Evolutionary conservation across 1,284 basidiomycete genomes (phyloP), one percentile per base, ranked within the genome.

Genomic region (Ceratobasidium papillatum): DNA sequence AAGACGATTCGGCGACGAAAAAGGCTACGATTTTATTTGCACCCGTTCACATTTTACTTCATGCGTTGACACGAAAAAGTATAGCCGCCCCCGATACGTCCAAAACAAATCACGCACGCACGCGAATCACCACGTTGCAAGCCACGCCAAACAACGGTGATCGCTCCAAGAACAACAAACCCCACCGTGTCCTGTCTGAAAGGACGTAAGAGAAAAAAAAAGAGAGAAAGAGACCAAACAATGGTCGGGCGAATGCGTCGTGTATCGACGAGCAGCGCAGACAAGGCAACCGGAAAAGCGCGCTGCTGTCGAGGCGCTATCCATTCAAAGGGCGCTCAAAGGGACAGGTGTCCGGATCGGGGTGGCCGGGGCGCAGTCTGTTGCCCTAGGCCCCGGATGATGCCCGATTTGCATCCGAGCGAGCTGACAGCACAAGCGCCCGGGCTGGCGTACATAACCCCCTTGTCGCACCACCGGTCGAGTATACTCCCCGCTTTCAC

Each of bases 111-210:
- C 25, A 34, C 49, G 45, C 45, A 41, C 38, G 47, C 45, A 54
- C 51, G 30, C 49, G 43, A 52, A 68, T 68, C 65, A 68, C 49
- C 65, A 68, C 65, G 65, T 68, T 68, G 65, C 38, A 49, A 30
- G 51, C 59, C 41, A 47, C 45, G 45, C 45, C 45, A 47, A 58
- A 58, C 56, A 47, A 65, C 51, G 65, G 19, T 41, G 65, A 68
- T 68, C 65, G 19, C 12, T 19, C 49, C 4, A n/a, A 68, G 65
- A 68, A 68, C 51, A 47, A 65, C 43, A 30, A n/a, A 65, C 14
- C 27, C n/a, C 22, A 47, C 25, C 47, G 47, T 17, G 25, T 51
- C 5, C 27, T 14, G 19, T n/a, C 63, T 68, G 19, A 54, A 68
- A 68, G 38, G 65, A 68, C 65, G 65, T 68, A 68, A 68, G 52